Percentiles rank a stretch among this genome's conserved stretches.
phyloP scores from a whole-genome alignment of 805 yeast species.

The Ogataea zsoltii region DNA sequence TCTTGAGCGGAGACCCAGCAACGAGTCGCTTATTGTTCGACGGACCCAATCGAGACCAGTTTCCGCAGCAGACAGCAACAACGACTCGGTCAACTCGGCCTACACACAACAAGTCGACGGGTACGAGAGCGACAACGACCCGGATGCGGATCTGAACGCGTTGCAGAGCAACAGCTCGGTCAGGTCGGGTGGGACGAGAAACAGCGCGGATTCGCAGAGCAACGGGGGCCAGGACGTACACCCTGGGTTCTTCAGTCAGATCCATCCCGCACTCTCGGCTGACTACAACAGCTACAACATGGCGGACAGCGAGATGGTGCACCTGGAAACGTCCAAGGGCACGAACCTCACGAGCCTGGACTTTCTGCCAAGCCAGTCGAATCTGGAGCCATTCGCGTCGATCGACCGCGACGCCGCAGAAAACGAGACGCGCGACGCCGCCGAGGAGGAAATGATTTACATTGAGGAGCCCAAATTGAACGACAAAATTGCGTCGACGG shows the following conservation, averaged over 20 bases:
- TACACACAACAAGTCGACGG: neutral
- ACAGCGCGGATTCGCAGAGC: neutral
- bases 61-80: neutral
- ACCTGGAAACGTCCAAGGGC: slow-evolving; percentile 3
- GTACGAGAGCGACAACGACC: slow-evolving; percentile 20
- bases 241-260: slow-evolving; percentile 2
- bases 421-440: neutral
- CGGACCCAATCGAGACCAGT: neutral
- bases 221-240: slow-evolving; percentile 2
- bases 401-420: slow-evolving; percentile 4
- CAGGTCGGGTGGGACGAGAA: slow-evolving; percentile 6
- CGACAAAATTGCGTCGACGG: slow-evolving; percentile 54
- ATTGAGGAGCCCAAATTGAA: slow-evolving; percentile 31
- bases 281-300: slow-evolving; percentile 3
- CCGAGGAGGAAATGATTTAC: slow-evolving; percentile 13
- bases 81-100: neutral
- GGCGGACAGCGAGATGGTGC: slow-evolving; percentile 5
- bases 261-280: slow-evolving; percentile 6
- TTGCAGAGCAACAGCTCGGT: slow-evolving; percentile 13
- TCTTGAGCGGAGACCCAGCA: slow-evolving; percentile 14
- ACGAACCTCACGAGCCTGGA: slow-evolving; percentile 18
- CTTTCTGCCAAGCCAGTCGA: slow-evolving; percentile 19
- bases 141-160: slow-evolving; percentile 23
- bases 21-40: slow-evolving; percentile 12
- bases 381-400: slow-evolving; percentile 5